Base-by-base conservation (phyloP, 106 monocot genomes). In the Chionographis japonica region DNA sequence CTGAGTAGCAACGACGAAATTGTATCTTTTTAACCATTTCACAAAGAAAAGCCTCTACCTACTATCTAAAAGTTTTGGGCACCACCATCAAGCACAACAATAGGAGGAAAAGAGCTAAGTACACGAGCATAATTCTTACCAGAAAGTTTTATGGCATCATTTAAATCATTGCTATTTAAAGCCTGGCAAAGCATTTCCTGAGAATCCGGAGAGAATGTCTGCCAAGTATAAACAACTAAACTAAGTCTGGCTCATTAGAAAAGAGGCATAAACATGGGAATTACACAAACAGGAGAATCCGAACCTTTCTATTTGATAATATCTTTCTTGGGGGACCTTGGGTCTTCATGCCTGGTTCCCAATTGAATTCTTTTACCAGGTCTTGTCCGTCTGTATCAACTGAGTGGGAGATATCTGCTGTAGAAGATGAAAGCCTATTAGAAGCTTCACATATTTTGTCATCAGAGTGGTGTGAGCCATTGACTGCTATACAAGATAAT, bases 201-300 rank as follows among this genome's bases (percentile, higher is more conserved):
- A 67, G 86, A 92, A 54, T 77, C 84, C 58, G 91, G 91, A 70
- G 95, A 92, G 46, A 85, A 82, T 39, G 69, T 79, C 95, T 91
- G 81, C 61, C 62, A 62, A 12, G 46, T 19, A 73, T 14, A 40
- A 62, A 16, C 19, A 58, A 15, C 35, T 52, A 55, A 71, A 6
- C 11, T 46, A 43, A 40, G 7, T 4, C 37, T 72, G 41, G 18
- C 58, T 52, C n/a, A 56, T 37, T 20, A 50, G 12, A 59, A 20
- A 14, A 41, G 6, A 57, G 19, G 14, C 27, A 56, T 27, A 27
- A 51, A 2, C 2, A 8, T 38, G 38, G 4, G 51, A 37, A 62
- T 4, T 27, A 70, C 52, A 72, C n/a, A 16, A 38, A 52, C 13
- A 56, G 19, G 13, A 52, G 37, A 16, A 58, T 20, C 37, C 78